These are phyloP conservation scores for Umbellularia californica DNA, from an alignment of 164 flowering plant species.

Conservation along the genomic window DNA sequence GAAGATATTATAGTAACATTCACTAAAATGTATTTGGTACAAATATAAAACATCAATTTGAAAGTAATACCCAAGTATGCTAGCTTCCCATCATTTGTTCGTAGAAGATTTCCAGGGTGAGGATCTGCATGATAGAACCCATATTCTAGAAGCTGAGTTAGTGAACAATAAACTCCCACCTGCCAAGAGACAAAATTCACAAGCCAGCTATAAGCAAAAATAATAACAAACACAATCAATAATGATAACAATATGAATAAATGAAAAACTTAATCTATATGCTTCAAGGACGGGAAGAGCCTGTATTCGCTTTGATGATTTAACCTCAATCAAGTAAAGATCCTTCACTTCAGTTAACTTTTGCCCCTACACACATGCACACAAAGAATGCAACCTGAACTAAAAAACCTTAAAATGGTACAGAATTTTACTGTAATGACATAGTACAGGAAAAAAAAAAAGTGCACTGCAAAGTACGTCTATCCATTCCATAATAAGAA, in stretches of 20 bases:
- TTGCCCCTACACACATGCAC: constrained; percentile 49
- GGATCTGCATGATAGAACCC: constrained; percentile 99
- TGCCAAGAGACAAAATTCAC: constrained; percentile 25
- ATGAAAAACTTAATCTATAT: neutral
- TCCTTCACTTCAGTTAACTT: constrained; percentile 83
- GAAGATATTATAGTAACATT: too few species aligned
- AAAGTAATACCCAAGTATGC: constrained; percentile 78
- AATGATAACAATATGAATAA: too few species aligned
- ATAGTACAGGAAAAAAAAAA: constrained; percentile 3
- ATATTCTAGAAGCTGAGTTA: constrained; percentile 89
- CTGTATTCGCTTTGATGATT: neutral
- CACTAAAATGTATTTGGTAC: too few species aligned
- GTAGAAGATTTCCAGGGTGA: constrained; percentile 95
- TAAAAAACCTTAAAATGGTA: neutral
- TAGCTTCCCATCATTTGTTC: constrained; percentile 84
- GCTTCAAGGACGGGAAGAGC: neutral
- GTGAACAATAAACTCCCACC: constrained; percentile 97
- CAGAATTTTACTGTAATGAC: neutral
- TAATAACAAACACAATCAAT: neutral
- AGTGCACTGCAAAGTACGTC: constrained; percentile 50
- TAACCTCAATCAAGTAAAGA: constrained; percentile 87
- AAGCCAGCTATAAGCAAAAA: constrained; percentile 1
- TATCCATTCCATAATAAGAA: constrained; percentile 92
- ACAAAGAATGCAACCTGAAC: constrained; percentile 14
- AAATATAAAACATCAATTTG: too few species aligned